Evolutionary conservation across 2,329 filamentous ascomycete species (phyloP), one percentile per base, ranked within the genome.

Genomic region (Ceratocystis huliohia): DNA sequence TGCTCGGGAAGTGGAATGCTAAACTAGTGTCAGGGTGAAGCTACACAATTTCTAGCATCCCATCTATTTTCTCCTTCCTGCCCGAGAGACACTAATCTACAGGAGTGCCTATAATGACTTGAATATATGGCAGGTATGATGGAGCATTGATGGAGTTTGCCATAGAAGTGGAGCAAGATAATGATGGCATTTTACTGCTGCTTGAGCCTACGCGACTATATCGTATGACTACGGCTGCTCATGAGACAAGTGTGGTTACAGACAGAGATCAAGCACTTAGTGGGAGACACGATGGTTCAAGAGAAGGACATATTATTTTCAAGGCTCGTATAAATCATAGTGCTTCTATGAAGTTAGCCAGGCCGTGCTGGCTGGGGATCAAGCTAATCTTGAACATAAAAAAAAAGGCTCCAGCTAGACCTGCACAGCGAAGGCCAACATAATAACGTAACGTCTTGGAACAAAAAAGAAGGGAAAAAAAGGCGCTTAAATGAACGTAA

Each of bases 401-500:
- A 3, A 13, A 59, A 59, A 6, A 30, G 13, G 17, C 53, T 20
- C 53, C 53, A 20, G 28, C 53, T 30, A 53, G 48, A 53, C 48
- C 48, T 53, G 48, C 48, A 53, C 48, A 59, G 53, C 53, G 53
- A 30, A 59, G 15, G 53, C 33, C 53, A 33, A 59, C 28, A 59
- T 59, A 37, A 59, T 5, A 59, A 59, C 53, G 53, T 59, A 28
- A 37, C 15, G 28, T 17, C 28, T 59, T 59, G 8, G 17, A 48
- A 28, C 0, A 63, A 63, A 46, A 30, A 46, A 45, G 41, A n/a
- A 48, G 48, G 46, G 45, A 6, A 48, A 48, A 46, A 46, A 63
- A 33, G 17, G 28, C 44, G 61, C 61, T 63, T 30, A 13, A 63
- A 63, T 63, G 53, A 59, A 59, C 28, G 53, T 59, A 46, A 61